Base-by-base conservation (phyloP, 176 grass and related monocot species). In the Bonia amplexicaulis region DNA sequence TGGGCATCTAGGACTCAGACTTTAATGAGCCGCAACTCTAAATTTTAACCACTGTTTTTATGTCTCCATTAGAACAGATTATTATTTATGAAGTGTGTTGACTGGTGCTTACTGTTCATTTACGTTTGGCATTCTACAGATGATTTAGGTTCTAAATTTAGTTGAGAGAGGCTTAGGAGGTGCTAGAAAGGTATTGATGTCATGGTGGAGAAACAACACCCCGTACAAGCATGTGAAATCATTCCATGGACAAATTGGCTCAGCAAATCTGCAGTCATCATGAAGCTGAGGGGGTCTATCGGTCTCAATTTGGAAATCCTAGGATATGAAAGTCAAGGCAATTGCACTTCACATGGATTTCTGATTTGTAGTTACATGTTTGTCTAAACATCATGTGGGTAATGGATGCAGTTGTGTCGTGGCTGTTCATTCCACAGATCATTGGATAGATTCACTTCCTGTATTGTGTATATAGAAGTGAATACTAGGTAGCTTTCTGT, bases 381-480 rank as follows among this genome's bases (percentile, higher is more conserved):
- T 85, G 40, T 57, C 66, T 66, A 78, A 72, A 82, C 25, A 48
- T 46, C 69, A 87, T 67, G 60, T 41, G 42, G n/a, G n/a, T 61
- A 57, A 79, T 83, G 69, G 12, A 64, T 79, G 73, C 35, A 73
- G 66, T 61, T 73, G 40, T 52, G 29, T 54, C 15, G 0, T 68
- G 17, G 17, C 16, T 74, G 6, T 49, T 79, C 41, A 27, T 73
- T 79, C 16, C 16, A 8, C 67, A 69, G 49, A 83, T 23, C 37
- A 68, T 76, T 39, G 23, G 48, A 46, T 81, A 72, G 67, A 78
- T 71, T 53, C 29, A 73, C 27, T 3, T 52, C 59, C 6, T 57
- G 16, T 67, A 79, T 58, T 23, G 27, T 87, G 80, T 83, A 84
- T 83, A 66, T 80, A 84, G 49, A 87, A 74, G 74, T 87, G 41